Conservation (phyloP, 2,329 filamentous ascomycete species). For the Epichloe gansuensis region DNA sequence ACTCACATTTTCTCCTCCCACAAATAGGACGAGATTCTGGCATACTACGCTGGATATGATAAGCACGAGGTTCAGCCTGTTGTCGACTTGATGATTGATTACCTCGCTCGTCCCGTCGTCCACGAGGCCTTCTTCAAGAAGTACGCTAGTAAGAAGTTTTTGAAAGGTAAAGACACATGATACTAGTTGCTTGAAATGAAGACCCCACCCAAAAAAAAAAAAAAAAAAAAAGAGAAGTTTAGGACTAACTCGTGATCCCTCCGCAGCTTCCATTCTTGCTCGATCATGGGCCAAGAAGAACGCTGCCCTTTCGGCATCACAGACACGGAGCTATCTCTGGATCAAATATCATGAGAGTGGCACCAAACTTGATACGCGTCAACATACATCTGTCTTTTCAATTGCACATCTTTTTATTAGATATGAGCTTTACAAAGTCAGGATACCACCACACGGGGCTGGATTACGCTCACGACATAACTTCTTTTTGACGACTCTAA, state of each 20-base stretch:
- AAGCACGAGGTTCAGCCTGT: slow-evolving; percentile 91
- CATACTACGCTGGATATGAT: slow-evolving; percentile 85
- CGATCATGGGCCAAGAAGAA: slow-evolving; percentile 90
- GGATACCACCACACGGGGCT: slow-evolving; percentile 13
- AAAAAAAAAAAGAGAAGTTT: not conserved
- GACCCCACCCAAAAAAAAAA: too few relatives aligned
- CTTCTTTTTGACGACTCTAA: slow-evolving; percentile 21
- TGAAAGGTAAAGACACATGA: slow-evolving; percentile 64
- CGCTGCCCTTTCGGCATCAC: slow-evolving; percentile 41
- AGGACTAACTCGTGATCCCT: slow-evolving; percentile 9
- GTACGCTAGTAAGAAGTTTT: slow-evolving; percentile 97
- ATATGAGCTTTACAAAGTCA: slow-evolving; percentile 13
- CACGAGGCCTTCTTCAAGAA: slow-evolving; percentile 99
- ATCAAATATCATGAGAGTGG: slow-evolving; percentile 28
- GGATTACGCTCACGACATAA: slow-evolving; percentile 17
- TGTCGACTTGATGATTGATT: slow-evolving; percentile 90
- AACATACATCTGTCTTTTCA: slow-evolving; percentile 2
- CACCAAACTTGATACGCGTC: slow-evolving; percentile 1
- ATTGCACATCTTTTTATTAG: slow-evolving; percentile 8
- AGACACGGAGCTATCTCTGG: slow-evolving; percentile 36
- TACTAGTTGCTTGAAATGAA: not conserved
- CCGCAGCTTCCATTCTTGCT: slow-evolving; percentile 72
- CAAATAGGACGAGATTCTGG: slow-evolving; percentile 63
- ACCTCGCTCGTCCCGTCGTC: slow-evolving; percentile 76
- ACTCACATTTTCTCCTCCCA: not conserved